A percentile compares a stretch with the other conserved stretches of the same genome.
Evolutionary conservation across 2,329 filamentous ascomycete genomes (phyloP).

Genomic region (Neonectria ditissima): DNA sequence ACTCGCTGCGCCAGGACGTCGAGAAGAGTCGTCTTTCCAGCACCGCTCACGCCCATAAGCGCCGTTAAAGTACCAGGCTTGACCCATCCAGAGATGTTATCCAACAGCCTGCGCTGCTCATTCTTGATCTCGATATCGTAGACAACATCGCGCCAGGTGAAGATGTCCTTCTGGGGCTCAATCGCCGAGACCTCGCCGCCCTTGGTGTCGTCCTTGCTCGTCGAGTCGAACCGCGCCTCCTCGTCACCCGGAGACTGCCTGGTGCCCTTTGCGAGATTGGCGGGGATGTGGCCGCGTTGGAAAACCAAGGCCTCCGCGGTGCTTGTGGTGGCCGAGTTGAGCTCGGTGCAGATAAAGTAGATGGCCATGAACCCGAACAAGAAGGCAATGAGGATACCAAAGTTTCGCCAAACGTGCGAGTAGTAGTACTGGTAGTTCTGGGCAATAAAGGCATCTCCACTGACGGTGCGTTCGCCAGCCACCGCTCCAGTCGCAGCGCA

Average conservation of each 20-base stretch:
- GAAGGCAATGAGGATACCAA: conserved; percentile 75
- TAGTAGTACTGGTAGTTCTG: conserved; percentile 68
- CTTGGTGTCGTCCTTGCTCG: conserved; percentile 26
- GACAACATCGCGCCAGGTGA: conserved; percentile 83
- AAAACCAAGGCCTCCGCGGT: conserved; percentile 79
- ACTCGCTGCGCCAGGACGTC: conserved; percentile 62
- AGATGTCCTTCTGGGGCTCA: conserved; percentile 67
- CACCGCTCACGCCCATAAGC: conserved; percentile 72
- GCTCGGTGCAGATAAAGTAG: conserved; percentile 73
- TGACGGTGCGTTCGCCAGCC: conserved; percentile 65
- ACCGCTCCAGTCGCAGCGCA: conserved; percentile 67
- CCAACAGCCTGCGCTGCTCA: conserved; percentile 76
- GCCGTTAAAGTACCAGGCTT: conserved; percentile 90
- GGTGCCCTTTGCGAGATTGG: conserved; percentile 51
- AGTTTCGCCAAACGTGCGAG: conserved; percentile 73
- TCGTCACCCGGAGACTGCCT: conserved; percentile 45
- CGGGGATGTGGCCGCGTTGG: conserved; percentile 64
- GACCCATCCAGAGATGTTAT: conserved; percentile 88
- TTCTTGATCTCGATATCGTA: conserved; percentile 80
- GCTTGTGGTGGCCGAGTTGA: conserved; percentile 72
- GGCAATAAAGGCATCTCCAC: conserved; percentile 70
- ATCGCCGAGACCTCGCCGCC: conserved; percentile 47
- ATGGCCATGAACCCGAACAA: conserved; percentile 71
- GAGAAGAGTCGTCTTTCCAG: conserved; percentile 58
- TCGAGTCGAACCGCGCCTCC: conserved; percentile 46